A percentile compares a stretch with the other conserved stretches of the same genome.
phyloP scores from a whole-genome alignment of 2,329 filamentous ascomycete genomes.

The Trichoderma sp. region DNA sequence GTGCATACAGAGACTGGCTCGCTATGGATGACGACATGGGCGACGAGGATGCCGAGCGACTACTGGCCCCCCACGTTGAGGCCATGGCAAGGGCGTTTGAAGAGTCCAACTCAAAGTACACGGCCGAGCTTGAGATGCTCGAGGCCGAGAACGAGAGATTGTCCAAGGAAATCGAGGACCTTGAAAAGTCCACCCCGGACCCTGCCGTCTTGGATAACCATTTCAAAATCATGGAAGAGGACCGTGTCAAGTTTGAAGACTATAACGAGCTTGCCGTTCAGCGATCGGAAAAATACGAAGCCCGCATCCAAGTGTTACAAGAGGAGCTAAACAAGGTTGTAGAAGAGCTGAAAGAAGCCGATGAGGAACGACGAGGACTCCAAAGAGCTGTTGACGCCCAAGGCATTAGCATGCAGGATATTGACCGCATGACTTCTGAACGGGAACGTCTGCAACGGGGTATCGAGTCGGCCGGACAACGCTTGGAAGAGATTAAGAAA shows the following conservation, averaged over 20 bases:
- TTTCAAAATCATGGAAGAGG: slow-evolving; percentile 91
- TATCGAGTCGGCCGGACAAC: slow-evolving; percentile 70
- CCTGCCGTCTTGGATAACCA: slow-evolving; percentile 81
- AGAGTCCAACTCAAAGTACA: slow-evolving; percentile 76
- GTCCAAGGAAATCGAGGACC: slow-evolving; percentile 80
- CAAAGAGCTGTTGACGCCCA: slow-evolving; percentile 88
- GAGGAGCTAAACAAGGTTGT: slow-evolving; percentile 80
- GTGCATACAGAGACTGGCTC: slow-evolving; percentile 90
- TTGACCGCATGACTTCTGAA: slow-evolving; percentile 97
- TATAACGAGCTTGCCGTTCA: slow-evolving; percentile 84
- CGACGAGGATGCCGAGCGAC: slow-evolving; percentile 76
- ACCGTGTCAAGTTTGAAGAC: slow-evolving; percentile 90
- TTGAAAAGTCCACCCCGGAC: slow-evolving; percentile 83
- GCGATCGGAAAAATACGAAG: slow-evolving; percentile 85
- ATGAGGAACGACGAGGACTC: slow-evolving; percentile 74
- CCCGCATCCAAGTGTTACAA: slow-evolving; percentile 75
- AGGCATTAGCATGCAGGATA: slow-evolving; percentile 95
- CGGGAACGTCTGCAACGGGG: slow-evolving; percentile 88
- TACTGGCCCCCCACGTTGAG: slow-evolving; percentile 79
- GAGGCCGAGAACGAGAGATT: slow-evolving; percentile 82
- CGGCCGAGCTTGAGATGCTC: slow-evolving; percentile 77
- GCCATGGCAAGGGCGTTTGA: slow-evolving; percentile 88
- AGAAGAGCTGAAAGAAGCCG: slow-evolving; percentile 71
- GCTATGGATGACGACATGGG: slow-evolving; percentile 85
- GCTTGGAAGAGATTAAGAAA: slow-evolving; percentile 82